Evolutionary conservation across 2,329 filamentous ascomycete species (phyloP).

Genomic region (Podosphaera fusca): DNA sequence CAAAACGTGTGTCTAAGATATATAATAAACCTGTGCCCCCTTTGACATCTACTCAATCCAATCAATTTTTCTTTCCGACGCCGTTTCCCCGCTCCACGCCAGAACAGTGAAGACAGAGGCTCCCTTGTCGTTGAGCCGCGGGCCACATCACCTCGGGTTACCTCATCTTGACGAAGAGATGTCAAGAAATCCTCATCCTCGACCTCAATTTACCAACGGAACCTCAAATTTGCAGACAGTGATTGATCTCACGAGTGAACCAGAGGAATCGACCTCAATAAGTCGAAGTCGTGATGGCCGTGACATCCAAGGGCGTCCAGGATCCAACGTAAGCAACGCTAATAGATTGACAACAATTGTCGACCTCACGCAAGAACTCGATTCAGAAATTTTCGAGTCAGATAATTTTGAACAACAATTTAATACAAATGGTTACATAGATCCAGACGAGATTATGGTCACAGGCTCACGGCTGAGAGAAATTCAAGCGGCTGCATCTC

Average conservation of each 20-base stretch:
- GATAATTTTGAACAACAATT: no score
- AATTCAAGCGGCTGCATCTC: not conserved
- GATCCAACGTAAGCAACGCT: slow-evolving; percentile 13
- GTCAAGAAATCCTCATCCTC: slow-evolving; percentile 7
- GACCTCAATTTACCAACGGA: slow-evolving; percentile 7
- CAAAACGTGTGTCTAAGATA: slow-evolving; percentile 13
- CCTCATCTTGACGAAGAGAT: slow-evolving; percentile 8
- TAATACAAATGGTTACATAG: not conserved
- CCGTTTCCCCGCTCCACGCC: slow-evolving; percentile 3
- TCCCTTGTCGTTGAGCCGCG: slow-evolving; percentile 7
- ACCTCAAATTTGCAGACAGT: slow-evolving; percentile 12
- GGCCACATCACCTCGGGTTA: slow-evolving; percentile 11
- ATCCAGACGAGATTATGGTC: slow-evolving; percentile 17
- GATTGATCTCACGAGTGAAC: slow-evolving; percentile 16
- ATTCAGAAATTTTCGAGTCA: no score
- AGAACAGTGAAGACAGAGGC: not conserved
- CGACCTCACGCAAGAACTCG: slow-evolving; percentile 23
- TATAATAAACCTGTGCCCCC: slow-evolving; percentile 12
- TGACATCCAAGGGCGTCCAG: slow-evolving; percentile 9
- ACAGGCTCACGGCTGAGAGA: slow-evolving; percentile 9
- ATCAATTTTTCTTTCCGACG: slow-evolving; percentile 4
- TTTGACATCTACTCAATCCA: slow-evolving; percentile 6
- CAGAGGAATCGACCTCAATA: slow-evolving; percentile 8
- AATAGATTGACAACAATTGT: slow-evolving; percentile 19
- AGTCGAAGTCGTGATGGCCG: not conserved